Base-by-base conservation (phyloP, 176 grass and related monocot species). In the Triticum monococcum region DNA sequence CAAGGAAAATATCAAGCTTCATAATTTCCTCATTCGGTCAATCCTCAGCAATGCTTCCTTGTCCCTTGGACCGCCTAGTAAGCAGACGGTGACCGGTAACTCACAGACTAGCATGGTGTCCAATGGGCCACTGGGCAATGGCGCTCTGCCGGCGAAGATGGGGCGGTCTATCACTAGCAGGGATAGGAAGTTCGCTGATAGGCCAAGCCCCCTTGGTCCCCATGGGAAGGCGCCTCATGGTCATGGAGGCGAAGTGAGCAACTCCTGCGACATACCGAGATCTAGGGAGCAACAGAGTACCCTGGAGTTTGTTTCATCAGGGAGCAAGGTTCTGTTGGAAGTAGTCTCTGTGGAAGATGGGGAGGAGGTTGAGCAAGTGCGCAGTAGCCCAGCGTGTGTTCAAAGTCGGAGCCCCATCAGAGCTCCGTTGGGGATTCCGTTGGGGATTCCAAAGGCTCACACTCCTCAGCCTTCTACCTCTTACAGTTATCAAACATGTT, bases 321-420 rank as follows among this genome's bases (percentile, higher is more conserved):
- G 81, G 31, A 72, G 48, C 40, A 83, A 83, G 68, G 88, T 79
- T 56, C 68, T 89, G 77, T 43, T 81, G 79, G 88, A 89, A 77
- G 83, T 83, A 61, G 88, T 72, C 6, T 90, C 88, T 50, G 88
- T 90, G 12, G 88, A 90, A 57, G 88, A 90, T 52, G 83, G 88
- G 64, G 78, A 90, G 67, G 88, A 90, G 78, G 88, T 90, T 75
- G 88, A 90, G 78, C 88, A 90, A 90, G 83, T 83, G 46, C 77
- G 88, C 23, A 70, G 56, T 28, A 86, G 41, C 77, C 72, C 56
- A 68, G 46, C 40, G 20, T 89, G 88, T 45, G 78, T 90, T n/a
- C 88, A 90, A 67, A 90, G 84, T 77, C 37, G 69, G 36, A 90
- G 83, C 84, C 88, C 88, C 0, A 50, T 90, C 38, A 86, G 83